Base-by-base conservation (phyloP, 345 rosid species). In the Dipteronia dyeriana region DNA sequence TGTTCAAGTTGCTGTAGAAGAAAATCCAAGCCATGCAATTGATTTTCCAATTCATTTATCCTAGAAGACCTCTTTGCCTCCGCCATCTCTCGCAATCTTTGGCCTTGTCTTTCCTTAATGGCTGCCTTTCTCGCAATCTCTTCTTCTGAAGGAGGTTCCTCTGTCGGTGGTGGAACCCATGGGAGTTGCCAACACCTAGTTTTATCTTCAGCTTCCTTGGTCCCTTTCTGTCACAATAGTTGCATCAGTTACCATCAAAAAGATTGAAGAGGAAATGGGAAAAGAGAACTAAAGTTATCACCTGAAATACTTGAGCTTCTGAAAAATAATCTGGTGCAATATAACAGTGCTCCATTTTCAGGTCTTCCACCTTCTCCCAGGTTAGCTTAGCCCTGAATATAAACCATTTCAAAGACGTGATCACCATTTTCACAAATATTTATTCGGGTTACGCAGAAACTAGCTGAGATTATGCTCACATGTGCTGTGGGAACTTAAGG, bases 81-180 rank as follows among this genome's bases (percentile, higher is more conserved):
- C 63, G 98, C 99, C 99, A 96, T 96, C 74, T 94, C 99, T 80
- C 98, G 89, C 84, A 96, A 81, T 71, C 98, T 85, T 87, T 96
- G 99, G 73, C 98, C 95, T 78, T 91, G 98, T 79, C 91, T 94
- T 82, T 94, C 99, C 80, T 83, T 90, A 81, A 89, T 86, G 71
- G 98, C 98, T 68, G 99, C 99, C 82, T 90, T 96, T 81, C 98
- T 88, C 2, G 99, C 99, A 70, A 94, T 77, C 90, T 96, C 98
- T 90, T 96, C 98, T 86, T 90, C 95, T 56, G 99, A 94, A 80
- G 99, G 99, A 77, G 91, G 92, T 83, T 85, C 97, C 87, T 94
- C 99, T 12, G 82, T 79, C 38, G 92, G 92, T 20, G 94, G 99
- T 34, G 98, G 94, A 78, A 90, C 88, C 98, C 98, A 94, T 53